Base-by-base conservation (phyloP, 306 rosid species). In the Elaeagnus macrophylla region DNA sequence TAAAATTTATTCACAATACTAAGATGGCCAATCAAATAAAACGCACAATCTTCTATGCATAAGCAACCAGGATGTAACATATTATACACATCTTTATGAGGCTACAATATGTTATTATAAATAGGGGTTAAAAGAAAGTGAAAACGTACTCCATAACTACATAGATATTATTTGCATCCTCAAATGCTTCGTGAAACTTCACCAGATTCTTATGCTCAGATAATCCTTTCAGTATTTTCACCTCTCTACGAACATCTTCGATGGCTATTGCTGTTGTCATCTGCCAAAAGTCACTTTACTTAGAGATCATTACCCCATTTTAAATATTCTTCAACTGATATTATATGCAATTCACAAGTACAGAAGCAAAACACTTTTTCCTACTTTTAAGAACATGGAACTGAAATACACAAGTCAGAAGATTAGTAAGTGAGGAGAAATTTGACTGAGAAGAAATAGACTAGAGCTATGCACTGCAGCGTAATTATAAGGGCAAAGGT, bases 161-260 rank as follows among this genome's bases (percentile, higher is more conserved):
- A 85, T 84, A 91, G 66, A 91, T 84, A 7, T 86, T 84, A 79
- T 78, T 75, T 52, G 61, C 78, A 69, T 91, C 97, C 80, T 86
- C 97, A 70, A 84, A 86, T 41, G 88, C 84, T 55, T 84, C 96
- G 39, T 91, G 71, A 77, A 86, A 91, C 54, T 84, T 82, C 72
- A 91, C 84, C 78, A 91, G 67, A 77, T 91, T 86, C 64, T 32
- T 72, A 67, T 91, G 97, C 57, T 95, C 96, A 51, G 96, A 80
- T 74, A 91, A 78, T 59, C 82, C 89, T 69, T 84, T 91, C 84
- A 91, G 76, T 78, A 91, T 86, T 69, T 84, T 86, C 76, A 86
- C 96, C 78, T 91, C 97, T 79, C 96, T 81, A 19, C 96, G 80
- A 48, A 84, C 94, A 78, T 91, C 97, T 76, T 91, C 97, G 57